Evolutionary conservation across 495 filamentous ascomycete species (phyloP), one percentile per base, ranked within the genome.

Genomic region (Aspergillus steynii): DNA sequence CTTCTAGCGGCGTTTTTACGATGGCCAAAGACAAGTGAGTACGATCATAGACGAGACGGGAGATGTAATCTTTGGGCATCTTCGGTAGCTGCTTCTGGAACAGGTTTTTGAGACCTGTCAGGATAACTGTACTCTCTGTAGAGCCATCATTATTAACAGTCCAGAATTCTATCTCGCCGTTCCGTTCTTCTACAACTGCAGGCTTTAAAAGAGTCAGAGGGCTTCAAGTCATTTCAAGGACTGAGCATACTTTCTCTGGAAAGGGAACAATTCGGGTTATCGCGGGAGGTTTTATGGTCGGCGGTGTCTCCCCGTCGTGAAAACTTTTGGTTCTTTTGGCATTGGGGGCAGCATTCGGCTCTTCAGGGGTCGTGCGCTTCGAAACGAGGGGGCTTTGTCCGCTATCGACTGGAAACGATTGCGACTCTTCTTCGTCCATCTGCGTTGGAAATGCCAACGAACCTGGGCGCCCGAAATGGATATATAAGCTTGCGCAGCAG

Each of bases 31-130:
- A 95, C 37, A 97, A 72, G 80, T 99, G 95, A 27, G 94, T 96
- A 29, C 95, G 87, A 74, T 99, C 95, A 73, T 99, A 99, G 37
- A 99, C 95, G 7, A 99, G 85, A 25, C 95, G 87, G n/a, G 95
- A 95, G 60, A 99, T 97, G 72, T 99, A 99, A 67, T 98, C 94
- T 74, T 96, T 96, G 1, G 95, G 95, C 95, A 99, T 99, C 75
- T 98, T 98, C 1, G 95, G 95, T 0, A 99, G 82, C 65, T 99
- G 95, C 62, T 99, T 98, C 74, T 99, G 95, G 68, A 99, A 99
- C 55, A 99, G 96, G 69, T 92, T 96, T 74, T 98, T 99, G 37
- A 99, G 76, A 8, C 95, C 95, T 0, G 93, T 97, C n/a, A 98
- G 83, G 67, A 99, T 94, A 67, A 98, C 94, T 29, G 92, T 86